phyloP scores from a whole-genome alignment of 2,329 filamentous ascomycete species.

The Trichoderma afroharzianum region DNA sequence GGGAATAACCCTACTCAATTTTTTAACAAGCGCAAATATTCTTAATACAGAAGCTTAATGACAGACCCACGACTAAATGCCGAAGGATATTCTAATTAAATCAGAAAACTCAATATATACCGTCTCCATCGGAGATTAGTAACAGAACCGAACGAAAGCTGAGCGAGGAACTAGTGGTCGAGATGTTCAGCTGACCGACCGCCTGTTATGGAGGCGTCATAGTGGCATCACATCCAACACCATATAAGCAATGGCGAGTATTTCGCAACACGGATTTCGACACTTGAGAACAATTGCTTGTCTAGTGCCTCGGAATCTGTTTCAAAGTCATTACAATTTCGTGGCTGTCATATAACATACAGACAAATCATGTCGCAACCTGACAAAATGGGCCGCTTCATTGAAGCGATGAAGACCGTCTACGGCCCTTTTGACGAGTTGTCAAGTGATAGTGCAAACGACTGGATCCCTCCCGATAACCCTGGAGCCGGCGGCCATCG shows the following conservation, averaged over 20 bases:
- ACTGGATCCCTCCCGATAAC: slow-evolving; percentile 45
- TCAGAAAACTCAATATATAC: background rate
- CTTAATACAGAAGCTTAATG: background rate
- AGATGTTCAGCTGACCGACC: background rate
- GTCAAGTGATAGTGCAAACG: slow-evolving; percentile 22
- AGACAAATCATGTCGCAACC: background rate
- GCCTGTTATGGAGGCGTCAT: background rate
- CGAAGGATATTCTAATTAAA: background rate
- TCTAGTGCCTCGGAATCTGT: too few relatives aligned
- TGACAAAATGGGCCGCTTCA: slow-evolving; percentile 27
- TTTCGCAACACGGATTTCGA: background rate
- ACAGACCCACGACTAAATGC: background rate
- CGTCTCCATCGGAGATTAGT: background rate
- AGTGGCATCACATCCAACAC: slow-evolving; percentile 3
- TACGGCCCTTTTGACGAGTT: slow-evolving; percentile 34
- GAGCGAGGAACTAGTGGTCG: background rate
- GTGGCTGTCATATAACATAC: background rate
- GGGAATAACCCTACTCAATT: background rate
- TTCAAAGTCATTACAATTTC: background rate
- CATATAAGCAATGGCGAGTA: background rate
- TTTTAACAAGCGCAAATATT: background rate
- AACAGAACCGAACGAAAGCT: background rate
- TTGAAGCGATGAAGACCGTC: slow-evolving; percentile 35
- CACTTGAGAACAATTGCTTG: background rate
- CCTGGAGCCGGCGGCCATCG: slow-evolving; percentile 49